Percentiles rank a stretch among this genome's conserved stretches.
Evolutionary conservation across 1,139 yeast genomes (phyloP).

Genomic region (Suhomyces guaymorum): DNA sequence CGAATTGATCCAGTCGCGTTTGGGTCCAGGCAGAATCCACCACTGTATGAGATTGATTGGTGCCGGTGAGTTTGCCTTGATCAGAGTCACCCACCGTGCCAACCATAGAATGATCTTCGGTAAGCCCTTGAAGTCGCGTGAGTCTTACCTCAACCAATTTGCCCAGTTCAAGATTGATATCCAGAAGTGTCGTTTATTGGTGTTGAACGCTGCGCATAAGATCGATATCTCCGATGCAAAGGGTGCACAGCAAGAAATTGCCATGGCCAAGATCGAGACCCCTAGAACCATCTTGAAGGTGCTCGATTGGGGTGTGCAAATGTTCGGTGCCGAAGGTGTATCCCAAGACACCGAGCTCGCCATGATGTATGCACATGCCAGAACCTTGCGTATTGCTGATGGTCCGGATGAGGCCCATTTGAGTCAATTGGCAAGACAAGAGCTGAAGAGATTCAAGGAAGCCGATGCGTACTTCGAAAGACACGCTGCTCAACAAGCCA

Average conservation of each 20-base stretch:
- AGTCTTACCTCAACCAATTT: slow-evolving; percentile 50
- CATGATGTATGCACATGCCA: slow-evolving; percentile 52
- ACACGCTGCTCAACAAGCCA: slow-evolving; percentile 23
- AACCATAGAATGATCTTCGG: slow-evolving; percentile 59
- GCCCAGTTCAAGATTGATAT: slow-evolving; percentile 63
- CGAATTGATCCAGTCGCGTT: slow-evolving; percentile 66
- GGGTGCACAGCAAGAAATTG: slow-evolving; percentile 57
- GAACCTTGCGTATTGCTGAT: slow-evolving; percentile 70
- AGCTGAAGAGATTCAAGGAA: slow-evolving; percentile 34
- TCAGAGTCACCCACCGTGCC: slow-evolving; percentile 56
- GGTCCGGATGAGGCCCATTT: slow-evolving; percentile 78
- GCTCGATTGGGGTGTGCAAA: slow-evolving; percentile 68
- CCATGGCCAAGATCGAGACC: slow-evolving; percentile 69
- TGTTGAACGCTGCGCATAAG: slow-evolving; percentile 65
- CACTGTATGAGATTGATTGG: slow-evolving; percentile 76
- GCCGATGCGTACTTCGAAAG: slow-evolving; percentile 38
- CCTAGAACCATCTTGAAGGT: slow-evolving; percentile 58
- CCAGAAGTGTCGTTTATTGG: slow-evolving; percentile 58
- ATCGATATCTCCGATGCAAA: slow-evolving; percentile 61
- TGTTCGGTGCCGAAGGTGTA: slow-evolving; percentile 71
- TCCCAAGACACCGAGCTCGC: slow-evolving; percentile 66
- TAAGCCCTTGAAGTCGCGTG: slow-evolving; percentile 53
- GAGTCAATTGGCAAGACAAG: slow-evolving; percentile 56
- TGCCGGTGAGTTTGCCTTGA: slow-evolving; percentile 61
- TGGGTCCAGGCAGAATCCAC: slow-evolving; percentile 75